Percentiles rank a stretch among this genome's conserved stretches.
Evolutionary conservation across 2,329 filamentous ascomycete genomes (phyloP).

Genomic region (Stromatinia cepivora): DNA sequence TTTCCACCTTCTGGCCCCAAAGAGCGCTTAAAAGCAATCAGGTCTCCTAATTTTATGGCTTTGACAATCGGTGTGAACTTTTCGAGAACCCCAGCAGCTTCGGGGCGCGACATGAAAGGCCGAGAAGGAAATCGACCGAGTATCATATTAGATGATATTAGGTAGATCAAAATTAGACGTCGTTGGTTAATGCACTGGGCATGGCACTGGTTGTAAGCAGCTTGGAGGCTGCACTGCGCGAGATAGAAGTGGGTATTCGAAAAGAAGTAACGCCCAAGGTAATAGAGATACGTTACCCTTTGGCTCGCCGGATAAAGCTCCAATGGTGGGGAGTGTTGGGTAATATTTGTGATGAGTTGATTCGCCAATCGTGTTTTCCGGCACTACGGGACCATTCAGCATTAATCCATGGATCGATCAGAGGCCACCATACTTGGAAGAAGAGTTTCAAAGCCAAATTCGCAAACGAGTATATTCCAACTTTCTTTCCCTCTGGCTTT

Average conservation of each 20-base stretch:
- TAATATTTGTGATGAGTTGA: slow-evolving; percentile 87
- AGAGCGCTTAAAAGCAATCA: slow-evolving; percentile 69
- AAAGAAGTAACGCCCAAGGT: slow-evolving; percentile 87
- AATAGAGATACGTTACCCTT: slow-evolving; percentile 90
- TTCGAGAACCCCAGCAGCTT: slow-evolving; percentile 63
- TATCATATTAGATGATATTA: slow-evolving; percentile 80
- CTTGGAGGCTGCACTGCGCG: slow-evolving; percentile 72
- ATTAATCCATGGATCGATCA: slow-evolving; percentile 20
- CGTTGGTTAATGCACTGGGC: slow-evolving; percentile 75
- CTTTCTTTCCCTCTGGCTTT: slow-evolving; percentile 77
- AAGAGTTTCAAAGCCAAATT: slow-evolving; percentile 87
- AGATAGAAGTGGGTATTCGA: slow-evolving; percentile 80
- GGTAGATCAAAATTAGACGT: slow-evolving; percentile 76
- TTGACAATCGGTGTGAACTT: slow-evolving; percentile 73
- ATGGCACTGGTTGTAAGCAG: slow-evolving; percentile 77
- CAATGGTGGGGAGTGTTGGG: slow-evolving; percentile 77
- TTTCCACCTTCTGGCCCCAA: slow-evolving; percentile 56
- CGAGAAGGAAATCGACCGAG: slow-evolving; percentile 78
- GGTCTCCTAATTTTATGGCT: slow-evolving; percentile 72
- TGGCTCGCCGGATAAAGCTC: slow-evolving; percentile 81
- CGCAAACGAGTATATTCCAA: slow-evolving; percentile 87
- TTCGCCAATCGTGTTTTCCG: slow-evolving; percentile 80
- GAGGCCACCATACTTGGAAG: slow-evolving; percentile 62
- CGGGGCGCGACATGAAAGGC: slow-evolving; percentile 65
- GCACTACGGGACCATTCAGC: slow-evolving; percentile 51